phyloP scores from a whole-genome alignment of 2,329 filamentous ascomycete species.

The Penicillium sp. region DNA sequence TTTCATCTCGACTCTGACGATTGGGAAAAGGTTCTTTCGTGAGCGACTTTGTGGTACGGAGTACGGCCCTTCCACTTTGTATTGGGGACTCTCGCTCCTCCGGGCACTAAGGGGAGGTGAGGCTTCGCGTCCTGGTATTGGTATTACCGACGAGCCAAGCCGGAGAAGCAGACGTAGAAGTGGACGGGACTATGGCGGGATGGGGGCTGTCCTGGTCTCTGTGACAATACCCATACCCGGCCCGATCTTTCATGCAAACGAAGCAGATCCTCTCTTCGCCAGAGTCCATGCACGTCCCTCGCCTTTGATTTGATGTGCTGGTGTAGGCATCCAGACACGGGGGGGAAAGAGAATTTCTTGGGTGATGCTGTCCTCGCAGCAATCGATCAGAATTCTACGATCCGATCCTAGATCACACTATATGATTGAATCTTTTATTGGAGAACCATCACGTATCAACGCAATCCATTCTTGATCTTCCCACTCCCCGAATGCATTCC shows the following conservation, averaged over 20 bases:
- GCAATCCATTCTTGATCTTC: background rate
- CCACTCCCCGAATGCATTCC: background rate
- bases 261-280: conserved; percentile 2
- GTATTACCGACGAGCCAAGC: conserved; percentile 9
- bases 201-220: background rate
- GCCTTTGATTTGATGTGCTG: background rate
- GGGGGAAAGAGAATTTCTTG: background rate
- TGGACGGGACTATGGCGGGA: background rate
- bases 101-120: background rate
- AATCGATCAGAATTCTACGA: too few species aligned
- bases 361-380: too few species aligned
- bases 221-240: conserved; percentile 17
- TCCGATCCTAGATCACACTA: background rate
- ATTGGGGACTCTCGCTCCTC: conserved; percentile 1
- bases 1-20: conserved; percentile 31
- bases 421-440: background rate
- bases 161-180: too few species aligned
- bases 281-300: background rate
- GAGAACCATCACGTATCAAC: background rate
- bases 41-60: conserved; percentile 17
- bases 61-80: conserved; percentile 11
- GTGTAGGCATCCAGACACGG: background rate
- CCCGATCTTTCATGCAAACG: conserved; percentile 2
- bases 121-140: conserved; percentile 5
- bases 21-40: conserved; percentile 19